Evolutionary conservation across 768 basidiomycete genomes (phyloP), one percentile per base, ranked within the genome.

Genomic region (Trametes punicea): DNA sequence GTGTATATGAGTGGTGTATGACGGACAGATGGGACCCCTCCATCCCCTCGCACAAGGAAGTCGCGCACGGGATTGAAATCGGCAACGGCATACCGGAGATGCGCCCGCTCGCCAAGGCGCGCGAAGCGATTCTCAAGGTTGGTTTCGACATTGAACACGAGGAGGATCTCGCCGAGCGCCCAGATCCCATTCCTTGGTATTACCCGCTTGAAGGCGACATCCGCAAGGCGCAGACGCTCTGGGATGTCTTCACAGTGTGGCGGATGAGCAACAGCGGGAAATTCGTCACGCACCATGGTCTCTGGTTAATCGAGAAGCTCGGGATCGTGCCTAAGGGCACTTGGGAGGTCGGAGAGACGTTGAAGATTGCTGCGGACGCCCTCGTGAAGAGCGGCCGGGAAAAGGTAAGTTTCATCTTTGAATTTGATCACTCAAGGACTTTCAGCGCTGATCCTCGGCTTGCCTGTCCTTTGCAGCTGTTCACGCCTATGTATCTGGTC

Each of bases 1-100:
- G 95, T 67, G 90, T 98, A 33, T 99, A 98, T 73, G 97, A 98
- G 70, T 99, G 96, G 96, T 87, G 85, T 73, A 98, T 99, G 97
- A 98, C 97, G 18, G 94, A 98, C 71, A 69, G 73, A 3, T 95
- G 95, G 91, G 89, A 98, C 72, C 81, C 90, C 34, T 81, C 88
- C 42, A 88, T 79, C 68, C 89, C 93, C 16, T 73, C 80, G 51
- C 96, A 98, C 81, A 95, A 94, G 75, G 81, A 81, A 41, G 84
- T 98, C 55, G 91, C 92, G 11, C 94, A 98, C 75, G 82, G 81
- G 58, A 88, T 98, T 59, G 95, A 98, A 70, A 76, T 97, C 54
- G 96, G 97, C 20, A 93, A 96, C 67, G 97, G 97, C 53, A 98
- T 99, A 65, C 93, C 97, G 18, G 92, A 98, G 74, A 97, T 98